Conservation (phyloP, 169 alveolate species). For the Plasmodium berghei region DNA sequence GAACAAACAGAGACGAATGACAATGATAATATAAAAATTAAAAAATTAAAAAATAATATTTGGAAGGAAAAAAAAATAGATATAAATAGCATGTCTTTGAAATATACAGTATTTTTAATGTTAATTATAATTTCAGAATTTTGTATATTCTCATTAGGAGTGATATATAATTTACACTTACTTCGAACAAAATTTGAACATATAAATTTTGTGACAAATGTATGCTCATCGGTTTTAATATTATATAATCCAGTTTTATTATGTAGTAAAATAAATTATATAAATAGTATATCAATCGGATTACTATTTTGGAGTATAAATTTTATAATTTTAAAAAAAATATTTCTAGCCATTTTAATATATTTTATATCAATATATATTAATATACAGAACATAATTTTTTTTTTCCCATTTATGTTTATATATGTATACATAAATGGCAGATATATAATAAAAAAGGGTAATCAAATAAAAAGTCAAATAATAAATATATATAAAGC, state of each 20-base stretch:
- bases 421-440: constrained; percentile 60
- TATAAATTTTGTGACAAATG: constrained; percentile 21
- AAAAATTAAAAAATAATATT: neutral
- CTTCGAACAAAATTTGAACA: constrained; percentile 30
- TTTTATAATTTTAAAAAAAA: constrained; percentile 38
- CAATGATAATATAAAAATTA: neutral
- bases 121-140: constrained; percentile 41
- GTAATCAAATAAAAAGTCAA: constrained; percentile 23
- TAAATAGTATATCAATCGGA: constrained; percentile 44
- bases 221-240: constrained; percentile 50
- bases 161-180: constrained; percentile 48
- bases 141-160: constrained; percentile 48
- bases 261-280: constrained; percentile 35
- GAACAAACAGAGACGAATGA: neutral
- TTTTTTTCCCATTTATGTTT: constrained; percentile 40
- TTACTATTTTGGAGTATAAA: constrained; percentile 64
- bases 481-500: constrained; percentile 30
- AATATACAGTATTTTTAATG: neutral
- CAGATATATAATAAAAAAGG: constrained; percentile 52
- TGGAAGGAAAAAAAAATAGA: neutral
- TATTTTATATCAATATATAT: constrained; percentile 54
- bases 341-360: constrained; percentile 13
- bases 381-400: constrained; percentile 20
- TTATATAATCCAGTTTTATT: constrained; percentile 62
- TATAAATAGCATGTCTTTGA: neutral